Evolutionary conservation across 768 basidiomycete species (phyloP), one percentile per base, ranked within the genome.

Genomic region (Trametes elegans): DNA sequence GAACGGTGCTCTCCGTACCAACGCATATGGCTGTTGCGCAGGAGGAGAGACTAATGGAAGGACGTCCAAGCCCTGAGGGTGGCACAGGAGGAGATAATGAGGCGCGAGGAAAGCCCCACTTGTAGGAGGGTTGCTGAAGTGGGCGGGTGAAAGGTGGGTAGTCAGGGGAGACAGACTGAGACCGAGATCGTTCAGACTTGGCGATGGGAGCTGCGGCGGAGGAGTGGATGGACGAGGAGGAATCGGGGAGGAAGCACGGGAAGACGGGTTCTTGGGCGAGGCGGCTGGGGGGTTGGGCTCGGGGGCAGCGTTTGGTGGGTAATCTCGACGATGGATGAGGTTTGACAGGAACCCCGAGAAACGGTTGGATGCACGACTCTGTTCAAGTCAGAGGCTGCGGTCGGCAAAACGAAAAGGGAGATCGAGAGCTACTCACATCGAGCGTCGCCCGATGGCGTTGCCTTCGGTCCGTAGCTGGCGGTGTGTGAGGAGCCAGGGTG

Each of bases 261-360:
- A 81, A 1, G 69, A 70, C 19, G 71, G 59, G 49, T 73, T 72
- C 3, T 79, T 67, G 27, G 59, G 57, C 1, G 68, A 61, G 3
- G 62, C 55, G 4, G 64, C 51, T 10, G 62, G 51, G 1, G 66
- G 46, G 18, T 58, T 53, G 2, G 60, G 59, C 32, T 67, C 66
- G 1, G 62, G 45, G 11, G 59, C 40, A 35, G 68, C 38, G 3
- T 68, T 57, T 26, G 64, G 59, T 3, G 73, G 64, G 13, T 70
- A 71, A 49, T 90, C 87, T 44, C 87, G 79, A 52, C 90, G 82
- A 65, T 87, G 83, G 6, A 93, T 88, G 54, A 93, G 77, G 62
- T 81, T 83, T 14, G 81, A 85, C 68, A 92, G 84, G 71, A 93
- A 93, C n/a, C 90, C 90, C 23, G 91, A 93, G 27, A 93, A 75